These are phyloP conservation scores for Cryptomeria japonica DNA, from an alignment of 75 land plant genomes.

Conservation along the genomic window DNA sequence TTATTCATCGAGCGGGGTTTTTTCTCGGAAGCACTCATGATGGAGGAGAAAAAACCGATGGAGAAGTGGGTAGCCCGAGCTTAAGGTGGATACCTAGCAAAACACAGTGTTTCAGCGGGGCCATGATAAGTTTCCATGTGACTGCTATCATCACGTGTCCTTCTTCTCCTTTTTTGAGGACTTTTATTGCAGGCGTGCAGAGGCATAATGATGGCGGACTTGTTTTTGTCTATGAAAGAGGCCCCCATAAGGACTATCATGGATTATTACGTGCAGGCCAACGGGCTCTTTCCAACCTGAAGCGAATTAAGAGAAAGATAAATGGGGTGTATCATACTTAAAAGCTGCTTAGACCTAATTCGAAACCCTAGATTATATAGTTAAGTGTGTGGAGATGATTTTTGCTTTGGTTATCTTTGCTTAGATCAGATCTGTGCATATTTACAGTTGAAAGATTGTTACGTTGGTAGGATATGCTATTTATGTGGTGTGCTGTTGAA, in stretches of 20 bases:
- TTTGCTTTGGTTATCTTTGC: not conserved
- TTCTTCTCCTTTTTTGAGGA: not conserved
- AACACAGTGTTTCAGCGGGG: not conserved
- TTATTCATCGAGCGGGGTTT: too few relatives aligned
- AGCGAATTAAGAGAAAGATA: not conserved
- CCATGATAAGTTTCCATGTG: not conserved
- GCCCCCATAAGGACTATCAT: not conserved
- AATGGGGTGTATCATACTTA: not conserved
- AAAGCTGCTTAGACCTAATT: not conserved
- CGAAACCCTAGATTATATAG: not conserved
- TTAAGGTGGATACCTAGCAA: too few relatives aligned
- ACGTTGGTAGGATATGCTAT: not conserved
- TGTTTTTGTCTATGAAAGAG: too few relatives aligned
- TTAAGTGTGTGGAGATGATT: not conserved
- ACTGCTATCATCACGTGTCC: not conserved
- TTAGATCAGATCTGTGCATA: not conserved
- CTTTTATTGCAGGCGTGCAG: constrained; percentile 1
- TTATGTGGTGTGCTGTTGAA: not conserved
- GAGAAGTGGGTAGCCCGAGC: too few relatives aligned
- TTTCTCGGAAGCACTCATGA: too few relatives aligned
- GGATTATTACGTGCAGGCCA: too few relatives aligned
- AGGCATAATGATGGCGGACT: not conserved
- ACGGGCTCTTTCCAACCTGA: not conserved
- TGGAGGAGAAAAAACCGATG: too few relatives aligned
- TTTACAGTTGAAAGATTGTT: not conserved